Conservation (phyloP, 2,329 filamentous ascomycete genomes). For the Venturiaceae sp. region DNA sequence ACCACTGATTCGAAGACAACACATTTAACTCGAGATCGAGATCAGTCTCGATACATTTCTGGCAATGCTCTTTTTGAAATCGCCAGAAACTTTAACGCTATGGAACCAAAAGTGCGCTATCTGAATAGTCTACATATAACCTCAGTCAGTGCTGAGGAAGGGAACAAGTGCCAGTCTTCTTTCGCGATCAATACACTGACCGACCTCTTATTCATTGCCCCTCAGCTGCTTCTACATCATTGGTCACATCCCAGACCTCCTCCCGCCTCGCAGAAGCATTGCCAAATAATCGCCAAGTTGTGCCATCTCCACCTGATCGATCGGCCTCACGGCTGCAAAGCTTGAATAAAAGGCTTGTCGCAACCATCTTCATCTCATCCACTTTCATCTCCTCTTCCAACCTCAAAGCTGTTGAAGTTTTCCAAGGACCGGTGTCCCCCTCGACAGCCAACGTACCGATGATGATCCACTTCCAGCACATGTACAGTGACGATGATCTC, state of each 20-base stretch:
- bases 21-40: too few relatives aligned
- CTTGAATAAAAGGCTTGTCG: background rate
- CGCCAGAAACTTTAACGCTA: too few relatives aligned
- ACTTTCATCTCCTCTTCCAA: background rate
- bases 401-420: background rate
- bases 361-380: background rate
- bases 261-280: background rate
- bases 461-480: background rate
- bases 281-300: background rate
- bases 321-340: background rate
- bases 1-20: too few relatives aligned
- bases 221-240: background rate
- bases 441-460: background rate
- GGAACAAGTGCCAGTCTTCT: too few relatives aligned
- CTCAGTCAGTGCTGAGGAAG: too few relatives aligned
- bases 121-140: too few relatives aligned
- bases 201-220: background rate
- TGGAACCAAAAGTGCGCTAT: too few relatives aligned
- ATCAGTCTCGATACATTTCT: too few relatives aligned
- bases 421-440: background rate
- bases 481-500: background rate
- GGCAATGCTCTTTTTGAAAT: too few relatives aligned
- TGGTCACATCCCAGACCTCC: background rate
- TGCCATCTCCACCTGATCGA: background rate
- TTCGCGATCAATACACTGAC: too few relatives aligned